Base-by-base conservation (phyloP, 2,329 filamentous ascomycete species). In the Hymenoscyphus occultus region DNA sequence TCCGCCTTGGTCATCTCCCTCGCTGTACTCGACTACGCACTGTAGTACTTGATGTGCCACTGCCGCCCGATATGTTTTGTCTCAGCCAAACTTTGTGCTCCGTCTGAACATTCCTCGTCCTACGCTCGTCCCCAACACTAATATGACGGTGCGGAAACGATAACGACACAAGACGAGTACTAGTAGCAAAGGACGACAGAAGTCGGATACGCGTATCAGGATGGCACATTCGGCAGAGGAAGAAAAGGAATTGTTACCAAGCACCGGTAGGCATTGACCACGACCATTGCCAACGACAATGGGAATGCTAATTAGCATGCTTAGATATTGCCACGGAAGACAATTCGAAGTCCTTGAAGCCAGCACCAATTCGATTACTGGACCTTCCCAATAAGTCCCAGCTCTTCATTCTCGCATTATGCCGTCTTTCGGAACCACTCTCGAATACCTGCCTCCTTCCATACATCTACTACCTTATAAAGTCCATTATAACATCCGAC, bases 381-480 rank as follows among this genome's bases (percentile, higher is more conserved):
- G 87, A 90, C 13, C 80, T 96, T 0, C 93, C 93, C 0, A 83
- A 85, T 65, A 96, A 93, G 76, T 82, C 86, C 58, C 92, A 96
- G 77, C 83, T 97, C 16, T 79, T 89, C 45, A 88, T 96, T 66
- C 82, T 96, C 63, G 92, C 90, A 0, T 79, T 96, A 59, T 90
- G 92, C 12, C 87, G 93, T 31, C 80, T 96, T 28, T 92, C 90
- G 16, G 93, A 96, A 75, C 92, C 92, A 1, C 78, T 92, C 56
- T 88, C 88, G 0, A 87, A 90, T 71, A 89, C 88, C 12, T 86
- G 82, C 19, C 77, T 90, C 3, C 81, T 87, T 45, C 83, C 87
- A 1, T 92, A 92, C 74, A 83, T 92, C 75, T 92, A 89, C 78
- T 90, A 90, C 76, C 87, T 90, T 72, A 83, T 92, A 16, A 84